Evolutionary conservation across 495 filamentous ascomycete species (phyloP).

Genomic region (Neurospora sp.): DNA sequence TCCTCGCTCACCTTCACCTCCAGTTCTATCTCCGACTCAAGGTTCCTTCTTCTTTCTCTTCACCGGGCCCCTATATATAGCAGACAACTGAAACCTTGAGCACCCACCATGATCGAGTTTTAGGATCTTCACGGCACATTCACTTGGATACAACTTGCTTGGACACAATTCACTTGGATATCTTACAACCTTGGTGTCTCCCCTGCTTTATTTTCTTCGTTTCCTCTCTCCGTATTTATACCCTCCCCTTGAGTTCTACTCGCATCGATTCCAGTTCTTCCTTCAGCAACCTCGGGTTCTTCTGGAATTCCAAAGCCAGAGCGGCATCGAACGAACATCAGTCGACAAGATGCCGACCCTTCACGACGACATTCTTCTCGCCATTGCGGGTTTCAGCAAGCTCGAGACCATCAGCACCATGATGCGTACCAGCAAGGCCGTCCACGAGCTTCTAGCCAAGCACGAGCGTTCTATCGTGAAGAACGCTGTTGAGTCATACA

Average conservation of each 20-base stretch:
- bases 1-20: not conserved
- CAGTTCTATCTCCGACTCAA: not conserved
- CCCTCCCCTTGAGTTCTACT: not conserved
- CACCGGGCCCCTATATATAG: not conserved
- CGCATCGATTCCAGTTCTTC: too few relatives aligned
- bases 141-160: not conserved
- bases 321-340: not conserved
- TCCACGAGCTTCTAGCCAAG: not conserved
- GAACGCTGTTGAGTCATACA: not conserved
- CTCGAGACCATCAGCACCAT: constrained; percentile 9
- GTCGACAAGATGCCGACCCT: not conserved
- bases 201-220: not conserved
- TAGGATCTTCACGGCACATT: not conserved
- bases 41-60: not conserved
- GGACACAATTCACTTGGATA: not conserved
- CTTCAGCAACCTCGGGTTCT: not conserved
- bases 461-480: constrained; percentile 31
- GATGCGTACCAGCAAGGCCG: constrained; percentile 10
- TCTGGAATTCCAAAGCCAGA: not conserved
- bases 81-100: not conserved
- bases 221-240: not conserved
- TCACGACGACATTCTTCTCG: constrained; percentile 16
- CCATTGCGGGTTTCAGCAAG: constrained; percentile 12
- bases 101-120: not conserved
- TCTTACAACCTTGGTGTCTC: not conserved